A percentile compares a stretch with the other conserved stretches of the same genome.
These are phyloP conservation scores for Entonaema liquescens DNA, from an alignment of 495 filamentous ascomycete genomes.

Conservation along the genomic window DNA sequence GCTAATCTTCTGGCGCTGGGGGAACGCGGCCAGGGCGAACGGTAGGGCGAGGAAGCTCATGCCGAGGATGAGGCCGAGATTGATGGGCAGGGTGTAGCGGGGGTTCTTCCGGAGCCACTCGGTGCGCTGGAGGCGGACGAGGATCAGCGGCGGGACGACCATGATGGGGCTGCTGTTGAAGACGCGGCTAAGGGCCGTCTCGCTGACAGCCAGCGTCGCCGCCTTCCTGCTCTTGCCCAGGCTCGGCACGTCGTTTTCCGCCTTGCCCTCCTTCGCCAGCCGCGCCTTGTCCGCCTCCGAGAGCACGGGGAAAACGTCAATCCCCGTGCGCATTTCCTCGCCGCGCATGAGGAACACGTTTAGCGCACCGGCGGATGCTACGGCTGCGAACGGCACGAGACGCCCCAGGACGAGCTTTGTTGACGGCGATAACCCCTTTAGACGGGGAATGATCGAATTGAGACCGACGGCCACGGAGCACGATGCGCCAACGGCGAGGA, in stretches of 20 bases:
- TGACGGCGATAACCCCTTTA: constrained; percentile 76
- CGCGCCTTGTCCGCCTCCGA: constrained; percentile 63
- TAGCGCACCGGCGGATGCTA: constrained; percentile 85
- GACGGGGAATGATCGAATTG: constrained; percentile 84
- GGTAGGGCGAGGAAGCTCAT: constrained; percentile 87
- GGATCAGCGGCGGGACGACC: constrained; percentile 86
- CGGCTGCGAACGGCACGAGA: constrained; percentile 93
- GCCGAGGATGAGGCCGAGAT: constrained; percentile 81
- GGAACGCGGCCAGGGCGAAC: constrained; percentile 88
- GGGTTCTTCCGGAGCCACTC: constrained; percentile 79
- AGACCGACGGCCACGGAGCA: constrained; percentile 95
- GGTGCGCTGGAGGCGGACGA: constrained; percentile 81
- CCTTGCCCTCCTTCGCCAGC: constrained; percentile 60
- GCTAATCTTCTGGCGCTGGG: constrained; percentile 81
- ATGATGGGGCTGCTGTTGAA: constrained; percentile 96
- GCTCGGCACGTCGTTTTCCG: constrained; percentile 67
- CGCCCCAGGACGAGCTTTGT: constrained; percentile 77
- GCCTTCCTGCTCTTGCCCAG: constrained; percentile 88
- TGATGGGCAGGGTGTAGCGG: constrained; percentile 76
- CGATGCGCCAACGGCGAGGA: constrained; percentile 88
- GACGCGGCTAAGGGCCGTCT: constrained; percentile 89
- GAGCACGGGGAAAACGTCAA: constrained; percentile 89
- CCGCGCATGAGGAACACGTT: constrained; percentile 98
- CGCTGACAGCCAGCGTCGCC: constrained; percentile 85
- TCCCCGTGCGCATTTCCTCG: constrained; percentile 90